Evolutionary conservation across 2,329 filamentous ascomycete species (phyloP).

Genomic region (Grosmannia huntii): DNA sequence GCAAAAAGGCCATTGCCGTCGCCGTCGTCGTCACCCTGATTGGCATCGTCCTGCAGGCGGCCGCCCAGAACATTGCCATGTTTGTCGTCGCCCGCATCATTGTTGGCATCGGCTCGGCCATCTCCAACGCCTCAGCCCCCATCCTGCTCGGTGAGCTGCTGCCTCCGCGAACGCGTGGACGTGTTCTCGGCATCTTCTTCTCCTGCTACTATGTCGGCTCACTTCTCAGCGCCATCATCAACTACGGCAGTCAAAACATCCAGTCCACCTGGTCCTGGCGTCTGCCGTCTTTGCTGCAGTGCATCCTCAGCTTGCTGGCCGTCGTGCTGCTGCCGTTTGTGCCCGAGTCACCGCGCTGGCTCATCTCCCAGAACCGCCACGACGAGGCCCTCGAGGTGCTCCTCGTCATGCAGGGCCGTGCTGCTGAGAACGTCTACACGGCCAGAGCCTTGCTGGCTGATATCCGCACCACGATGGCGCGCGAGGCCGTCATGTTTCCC

Average conservation of each 20-base stretch:
- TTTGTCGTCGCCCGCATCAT: constrained; percentile 15
- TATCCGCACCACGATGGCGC: not conserved
- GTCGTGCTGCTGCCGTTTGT: constrained; percentile 10
- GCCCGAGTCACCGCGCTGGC: constrained; percentile 35
- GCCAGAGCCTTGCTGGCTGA: not conserved
- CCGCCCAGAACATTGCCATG: constrained; percentile 16
- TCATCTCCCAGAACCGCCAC: constrained; percentile 25
- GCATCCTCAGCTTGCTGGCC: constrained; percentile 11
- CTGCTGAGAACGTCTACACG: not conserved
- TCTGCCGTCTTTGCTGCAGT: constrained; percentile 13
- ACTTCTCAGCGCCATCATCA: constrained; percentile 34
- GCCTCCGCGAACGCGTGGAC: constrained; percentile 7
- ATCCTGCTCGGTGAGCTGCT: constrained; percentile 6
- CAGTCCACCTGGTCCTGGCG: constrained; percentile 13
- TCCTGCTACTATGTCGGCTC: constrained; percentile 23
- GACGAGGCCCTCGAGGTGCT: constrained; percentile 12
- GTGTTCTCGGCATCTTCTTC: constrained; percentile 33
- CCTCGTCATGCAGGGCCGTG: not conserved
- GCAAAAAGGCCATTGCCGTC: constrained; percentile 11
- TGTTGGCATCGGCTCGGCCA: constrained; percentile 25
- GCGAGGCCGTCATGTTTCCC: not conserved
- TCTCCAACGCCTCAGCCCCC: constrained; percentile 14
- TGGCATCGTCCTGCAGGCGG: constrained; percentile 12
- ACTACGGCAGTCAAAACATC: constrained; percentile 17
- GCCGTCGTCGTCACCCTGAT: constrained; percentile 7